Evolutionary conservation across 139 green algal genomes (phyloP).

Genomic region (Eudorina sp.): DNA sequence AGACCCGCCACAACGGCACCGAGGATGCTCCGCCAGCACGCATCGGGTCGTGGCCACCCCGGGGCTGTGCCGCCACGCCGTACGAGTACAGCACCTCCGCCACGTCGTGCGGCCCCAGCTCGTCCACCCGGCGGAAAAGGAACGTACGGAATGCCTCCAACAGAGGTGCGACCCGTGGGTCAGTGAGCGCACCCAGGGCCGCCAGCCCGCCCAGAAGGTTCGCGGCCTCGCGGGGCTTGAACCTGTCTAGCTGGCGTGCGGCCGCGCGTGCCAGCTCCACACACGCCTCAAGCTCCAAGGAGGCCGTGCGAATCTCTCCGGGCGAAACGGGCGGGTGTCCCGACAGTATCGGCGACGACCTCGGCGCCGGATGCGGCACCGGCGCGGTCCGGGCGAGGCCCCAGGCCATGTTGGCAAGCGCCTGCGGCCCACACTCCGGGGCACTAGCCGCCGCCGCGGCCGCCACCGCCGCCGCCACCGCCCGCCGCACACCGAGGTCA

Average conservation of each 20-base stretch:
- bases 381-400: conserved; percentile 3
- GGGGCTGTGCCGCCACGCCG: not conserved
- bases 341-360: not conserved
- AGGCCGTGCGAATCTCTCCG: no score
- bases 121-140: not conserved
- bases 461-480: conserved; percentile 3
- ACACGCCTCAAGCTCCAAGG: not conserved
- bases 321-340: no score
- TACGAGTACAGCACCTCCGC: conserved; percentile 39
- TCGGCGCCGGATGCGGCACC: no score
- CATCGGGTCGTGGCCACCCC: no score
- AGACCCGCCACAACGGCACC: no score
- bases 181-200: not conserved
- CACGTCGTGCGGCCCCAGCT: conserved; percentile 18
- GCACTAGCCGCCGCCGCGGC: not conserved
- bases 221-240: conserved; percentile 22
- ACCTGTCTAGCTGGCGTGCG: not conserved
- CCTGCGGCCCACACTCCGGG: not conserved
- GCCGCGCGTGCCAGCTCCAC: not conserved
- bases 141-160: not conserved
- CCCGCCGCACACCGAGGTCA: not conserved
- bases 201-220: conserved; percentile 32
- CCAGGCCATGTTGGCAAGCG: conserved; percentile 26
- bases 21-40: no score
- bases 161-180: not conserved